phyloP scores from a whole-genome alignment of 495 filamentous ascomycete genomes.

The Talaromyces borbonicus region DNA sequence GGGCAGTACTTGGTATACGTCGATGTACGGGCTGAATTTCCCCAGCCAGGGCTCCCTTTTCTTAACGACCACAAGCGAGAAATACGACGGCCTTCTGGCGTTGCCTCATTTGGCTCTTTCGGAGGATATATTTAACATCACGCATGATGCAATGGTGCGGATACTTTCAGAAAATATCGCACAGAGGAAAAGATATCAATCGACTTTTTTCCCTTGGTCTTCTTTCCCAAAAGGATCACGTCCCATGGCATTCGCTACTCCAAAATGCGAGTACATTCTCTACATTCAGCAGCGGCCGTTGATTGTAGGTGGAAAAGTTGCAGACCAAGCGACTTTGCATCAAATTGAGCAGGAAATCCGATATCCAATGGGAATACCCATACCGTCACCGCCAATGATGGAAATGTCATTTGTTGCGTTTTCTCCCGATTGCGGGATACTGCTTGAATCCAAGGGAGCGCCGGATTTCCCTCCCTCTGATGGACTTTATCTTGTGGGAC shows the following conservation, averaged over 20 bases:
- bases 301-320: constrained; percentile 23
- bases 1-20: constrained; percentile 64
- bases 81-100: constrained; percentile 80
- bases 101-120: constrained; percentile 74
- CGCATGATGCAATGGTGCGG: constrained; percentile 56
- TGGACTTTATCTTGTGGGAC: constrained; percentile 58
- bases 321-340: constrained; percentile 38
- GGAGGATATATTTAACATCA: constrained; percentile 52
- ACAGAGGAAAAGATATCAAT: constrained; percentile 43
- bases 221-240: constrained; percentile 48
- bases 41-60: constrained; percentile 63
- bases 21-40: constrained; percentile 75
- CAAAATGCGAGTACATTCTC: constrained; percentile 80
- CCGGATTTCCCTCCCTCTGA: constrained; percentile 58
- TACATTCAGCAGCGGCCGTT: constrained; percentile 75
- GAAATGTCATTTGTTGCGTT: constrained; percentile 79
- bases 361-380: constrained; percentile 71
- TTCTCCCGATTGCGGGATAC: constrained; percentile 87
- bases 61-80: constrained; percentile 81
- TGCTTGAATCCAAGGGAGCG: constrained; percentile 79
- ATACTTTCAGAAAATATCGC: constrained; percentile 58
- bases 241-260: constrained; percentile 47
- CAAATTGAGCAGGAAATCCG: constrained; percentile 78
- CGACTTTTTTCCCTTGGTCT: constrained; percentile 51
- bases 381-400: constrained; percentile 55